These are phyloP conservation scores for Orbilia oligospora DNA, from an alignment of 2,329 filamentous ascomycete genomes.

Conservation along the genomic window DNA sequence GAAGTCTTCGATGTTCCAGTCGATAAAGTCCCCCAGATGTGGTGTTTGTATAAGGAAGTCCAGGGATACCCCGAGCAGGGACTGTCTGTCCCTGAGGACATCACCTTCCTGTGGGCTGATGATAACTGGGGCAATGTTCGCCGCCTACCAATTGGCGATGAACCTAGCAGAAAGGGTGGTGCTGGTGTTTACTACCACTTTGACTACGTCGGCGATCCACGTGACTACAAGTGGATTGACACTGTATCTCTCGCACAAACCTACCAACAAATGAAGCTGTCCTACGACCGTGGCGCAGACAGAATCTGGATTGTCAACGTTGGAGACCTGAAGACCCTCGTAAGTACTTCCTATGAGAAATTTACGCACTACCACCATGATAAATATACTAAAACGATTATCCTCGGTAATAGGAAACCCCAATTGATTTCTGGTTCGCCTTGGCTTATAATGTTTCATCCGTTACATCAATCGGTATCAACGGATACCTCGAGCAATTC, in stretches of 20 bases:
- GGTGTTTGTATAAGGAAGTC: conserved; percentile 81
- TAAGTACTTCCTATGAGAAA: conserved; percentile 61
- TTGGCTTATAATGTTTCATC: conserved; percentile 75
- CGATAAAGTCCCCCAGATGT: conserved; percentile 76
- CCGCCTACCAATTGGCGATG: conserved; percentile 74
- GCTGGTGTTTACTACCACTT: conserved; percentile 78
- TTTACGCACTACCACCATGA: not conserved
- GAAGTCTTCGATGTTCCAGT: conserved; percentile 72
- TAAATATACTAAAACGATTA: conserved; percentile 4
- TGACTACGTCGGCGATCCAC: conserved; percentile 74
- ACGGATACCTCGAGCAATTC: conserved; percentile 73
- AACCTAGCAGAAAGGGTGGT: conserved; percentile 74
- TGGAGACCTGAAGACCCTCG: conserved; percentile 76
- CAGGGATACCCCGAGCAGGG: conserved; percentile 78
- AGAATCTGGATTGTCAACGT: conserved; percentile 79
- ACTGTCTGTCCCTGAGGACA: conserved; percentile 75
- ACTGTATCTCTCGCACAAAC: conserved; percentile 77
- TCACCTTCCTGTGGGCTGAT: conserved; percentile 78
- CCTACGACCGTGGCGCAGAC: conserved; percentile 73
- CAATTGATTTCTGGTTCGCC: conserved; percentile 78
- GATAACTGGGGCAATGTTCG: conserved; percentile 79
- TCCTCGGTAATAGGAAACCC: conserved; percentile 70
- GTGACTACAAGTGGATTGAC: conserved; percentile 77
- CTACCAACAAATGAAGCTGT: conserved; percentile 76
- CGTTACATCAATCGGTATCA: conserved; percentile 69